Evolutionary conservation across 352 stramenopile genomes (phyloP).

Genomic region (Ochromonadaceae sp.): DNA sequence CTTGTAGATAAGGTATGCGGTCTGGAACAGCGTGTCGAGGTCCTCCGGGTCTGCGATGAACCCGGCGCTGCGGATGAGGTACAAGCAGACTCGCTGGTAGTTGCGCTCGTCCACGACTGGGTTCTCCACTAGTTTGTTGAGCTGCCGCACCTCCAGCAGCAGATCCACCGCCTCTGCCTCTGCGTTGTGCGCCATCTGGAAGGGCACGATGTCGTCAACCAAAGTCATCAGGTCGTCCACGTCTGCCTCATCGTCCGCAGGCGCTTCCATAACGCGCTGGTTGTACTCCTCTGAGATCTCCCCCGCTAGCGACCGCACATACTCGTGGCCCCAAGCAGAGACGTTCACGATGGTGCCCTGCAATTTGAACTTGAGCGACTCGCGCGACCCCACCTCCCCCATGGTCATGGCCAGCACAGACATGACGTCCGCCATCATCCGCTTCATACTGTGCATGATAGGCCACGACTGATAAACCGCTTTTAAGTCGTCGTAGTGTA

Average conservation of each 20-base stretch:
- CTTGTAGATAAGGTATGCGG: slow-evolving; percentile 84
- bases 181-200: slow-evolving; percentile 97
- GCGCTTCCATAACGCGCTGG: slow-evolving; percentile 22
- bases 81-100: slow-evolving; percentile 93
- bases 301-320: slow-evolving; percentile 85
- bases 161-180: slow-evolving; percentile 97
- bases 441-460: slow-evolving; percentile 39
- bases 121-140: slow-evolving; percentile 78
- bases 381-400: slow-evolving; percentile 43
- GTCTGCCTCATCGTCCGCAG: slow-evolving; percentile 41
- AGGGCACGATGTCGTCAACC: slow-evolving; percentile 95
- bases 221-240: slow-evolving; percentile 77
- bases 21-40: slow-evolving; percentile 41
- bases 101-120: slow-evolving; percentile 90
- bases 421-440: slow-evolving; percentile 49
- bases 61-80: slow-evolving; percentile 90
- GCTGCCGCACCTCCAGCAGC: slow-evolving; percentile 86
- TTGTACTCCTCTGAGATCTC: slow-evolving; percentile 90
- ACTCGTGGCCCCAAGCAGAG: slow-evolving; percentile 95
- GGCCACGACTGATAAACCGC: slow-evolving; percentile 35
- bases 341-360: slow-evolving; percentile 64
- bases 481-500: slow-evolving; percentile 86
- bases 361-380: slow-evolving; percentile 79
- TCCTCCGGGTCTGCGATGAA: slow-evolving; percentile 98
- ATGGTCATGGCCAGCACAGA: slow-evolving; percentile 95